phyloP scores from a whole-genome alignment of 2,329 filamentous ascomycete genomes.

The Epichloe hybrida region DNA sequence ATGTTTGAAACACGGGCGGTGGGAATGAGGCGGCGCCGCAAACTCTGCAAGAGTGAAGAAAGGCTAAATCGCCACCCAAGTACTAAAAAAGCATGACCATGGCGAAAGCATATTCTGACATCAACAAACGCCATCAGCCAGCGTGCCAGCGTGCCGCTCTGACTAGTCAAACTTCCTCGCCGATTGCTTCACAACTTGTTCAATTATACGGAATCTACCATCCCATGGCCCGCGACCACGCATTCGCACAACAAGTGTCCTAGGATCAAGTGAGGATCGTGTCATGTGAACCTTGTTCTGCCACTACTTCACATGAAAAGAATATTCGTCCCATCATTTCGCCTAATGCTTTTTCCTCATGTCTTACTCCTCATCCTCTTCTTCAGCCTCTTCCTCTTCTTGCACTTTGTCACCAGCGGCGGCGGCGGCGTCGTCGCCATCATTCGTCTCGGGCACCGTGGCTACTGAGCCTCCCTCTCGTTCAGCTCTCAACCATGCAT shows the following conservation, averaged over 20 bases:
- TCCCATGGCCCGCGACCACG: not conserved
- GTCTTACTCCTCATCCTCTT: conserved; percentile 12
- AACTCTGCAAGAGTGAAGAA: too few relatives aligned
- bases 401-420: conserved; percentile 6
- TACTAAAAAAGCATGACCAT: too few relatives aligned
- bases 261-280: not conserved
- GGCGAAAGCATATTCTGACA: too few relatives aligned
- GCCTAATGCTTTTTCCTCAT: conserved; percentile 9
- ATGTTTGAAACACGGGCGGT: too few relatives aligned
- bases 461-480: conserved; percentile 43
- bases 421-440: conserved; percentile 4
- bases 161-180: too few relatives aligned
- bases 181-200: conserved; percentile 3
- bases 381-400: conserved; percentile 11
- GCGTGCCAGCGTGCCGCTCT: not conserved
- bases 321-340: conserved; percentile 2
- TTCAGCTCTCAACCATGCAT: conserved; percentile 75
- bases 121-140: not conserved
- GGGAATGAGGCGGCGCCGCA: too few relatives aligned
- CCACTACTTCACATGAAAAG: not conserved
- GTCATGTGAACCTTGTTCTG: not conserved
- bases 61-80: too few relatives aligned
- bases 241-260: not conserved
- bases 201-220: not conserved
- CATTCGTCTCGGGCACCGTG: not conserved